Base-by-base conservation (phyloP, 2,329 filamentous ascomycete species). In the Davidsoniella australis region DNA sequence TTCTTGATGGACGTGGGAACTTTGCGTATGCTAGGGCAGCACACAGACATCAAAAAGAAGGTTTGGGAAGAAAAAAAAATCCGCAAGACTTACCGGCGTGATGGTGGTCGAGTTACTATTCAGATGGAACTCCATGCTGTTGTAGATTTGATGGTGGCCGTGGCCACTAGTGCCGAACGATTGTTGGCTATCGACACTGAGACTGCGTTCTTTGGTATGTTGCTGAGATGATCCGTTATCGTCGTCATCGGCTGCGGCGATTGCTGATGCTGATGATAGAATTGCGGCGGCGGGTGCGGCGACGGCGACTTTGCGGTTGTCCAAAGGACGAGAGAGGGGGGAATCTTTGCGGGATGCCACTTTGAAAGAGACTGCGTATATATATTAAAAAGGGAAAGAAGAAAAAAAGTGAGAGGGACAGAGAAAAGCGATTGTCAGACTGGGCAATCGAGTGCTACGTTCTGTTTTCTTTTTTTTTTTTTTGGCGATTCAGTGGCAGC, bases 51-150 rank as follows among this genome's bases (percentile, higher is more conserved):
- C 26, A 12, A 33, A 33, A 33, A 33, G 26, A 33, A 33, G 26
- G 26, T 33, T 33, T 33, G 26, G 26, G 20, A 20, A 20, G 20
- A 20, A 20, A 20, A 26, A 45, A 9, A 14, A 33, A 14, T 18
- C 16, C 16, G 12, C 26, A n/a, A n/a, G 33, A 37, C 42, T 45
- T 45, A 45, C 42, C 42, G 42, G 42, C 17, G 42, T 45, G 42
- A 33, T 45, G n/a, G 16, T 26, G 18, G 16, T 14, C 14, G 42
- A 45, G 24, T 18, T 33, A 24, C 20, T 24, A 18, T 37, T 29
- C 26, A 33, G 26, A 26, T 45, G 42, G n/a, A 45, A 33, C 18
- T 45, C 42, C 42, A 45, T 45, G 42, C 17, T 29, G 14, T 9
- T 45, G n/a, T 20, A 8, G 8, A 29, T 29, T 33, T 33, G 26